Percentiles rank a stretch among this genome's conserved stretches.
phyloP scores from a whole-genome alignment of 108 stramenopile genomes.

The Skeletonema costatum region DNA sequence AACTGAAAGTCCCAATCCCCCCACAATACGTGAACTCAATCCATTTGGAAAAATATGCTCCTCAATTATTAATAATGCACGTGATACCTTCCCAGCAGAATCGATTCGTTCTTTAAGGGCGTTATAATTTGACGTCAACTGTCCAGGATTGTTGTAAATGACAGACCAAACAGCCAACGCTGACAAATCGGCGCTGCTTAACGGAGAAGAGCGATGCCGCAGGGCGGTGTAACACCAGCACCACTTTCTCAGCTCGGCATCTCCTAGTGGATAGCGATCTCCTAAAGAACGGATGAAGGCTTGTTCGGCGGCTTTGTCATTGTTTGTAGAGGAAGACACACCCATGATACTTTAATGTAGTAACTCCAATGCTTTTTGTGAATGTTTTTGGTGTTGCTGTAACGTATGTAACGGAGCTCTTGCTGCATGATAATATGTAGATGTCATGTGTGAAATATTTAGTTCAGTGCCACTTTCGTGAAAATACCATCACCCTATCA shows the following conservation, averaged over 20 bases:
- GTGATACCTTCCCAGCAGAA: not conserved
- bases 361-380: no score
- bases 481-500: no score
- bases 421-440: no score
- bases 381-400: no score
- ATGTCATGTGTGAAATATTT: no score
- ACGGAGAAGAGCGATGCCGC: not conserved
- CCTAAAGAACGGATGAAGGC: constrained; percentile 31
- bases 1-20: constrained; percentile 4
- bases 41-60: constrained; percentile 20
- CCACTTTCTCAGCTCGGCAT: constrained; percentile 39
- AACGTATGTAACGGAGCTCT: no score
- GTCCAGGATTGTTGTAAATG: constrained; percentile 12
- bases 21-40: constrained; percentile 18
- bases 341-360: not conserved
- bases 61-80: constrained; percentile 15
- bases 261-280: constrained; percentile 40
- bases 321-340: constrained; percentile 8
- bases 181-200: not conserved
- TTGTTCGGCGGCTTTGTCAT: constrained; percentile 18
- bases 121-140: not conserved
- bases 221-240: constrained; percentile 25
- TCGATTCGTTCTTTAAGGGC: not conserved
- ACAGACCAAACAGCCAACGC: constrained; percentile 26
- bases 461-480: no score